Base-by-base conservation (phyloP, 2,329 filamentous ascomycete species). In the Diaporthe sp. region DNA sequence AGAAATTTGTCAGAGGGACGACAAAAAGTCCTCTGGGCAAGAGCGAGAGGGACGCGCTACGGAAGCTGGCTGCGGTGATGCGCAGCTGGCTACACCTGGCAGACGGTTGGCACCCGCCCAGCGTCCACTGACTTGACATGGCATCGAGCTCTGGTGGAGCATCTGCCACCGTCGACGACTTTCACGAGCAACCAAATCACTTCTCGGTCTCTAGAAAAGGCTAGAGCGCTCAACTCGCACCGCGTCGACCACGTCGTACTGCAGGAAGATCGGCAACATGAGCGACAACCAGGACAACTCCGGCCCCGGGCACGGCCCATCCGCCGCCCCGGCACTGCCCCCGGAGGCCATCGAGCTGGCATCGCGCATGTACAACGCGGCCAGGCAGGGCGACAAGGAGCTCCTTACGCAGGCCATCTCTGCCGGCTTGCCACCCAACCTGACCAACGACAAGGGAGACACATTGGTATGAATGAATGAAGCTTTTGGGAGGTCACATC, bases 391-490 rank as follows among this genome's bases (percentile, higher is more conserved):
- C 73, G 85, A 92, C 67, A 85, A 89, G 3, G 81, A 88, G 7
- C 82, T 90, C 17, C 89, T 95, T n/a, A 81, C 87, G 57, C 89
- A 92, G 82, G 93, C 93, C 65, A 82, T 95, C 51, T 86, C 88
- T 1, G 91, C 90, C 2, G 93, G 93, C 1, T 85, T 95, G 37
- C 93, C 93, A 0, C 86, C 89, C 1, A 94, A 94, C 79, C 86
- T 95, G 82, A 94, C 92, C 31, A 94, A 95, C 79, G 89, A 93
- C 68, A 92, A 93, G 77, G 93, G 93, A 67, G 93, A 95, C 81
- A 94, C 90, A n/a, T 83, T 95, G 76, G 89, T 91, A 86, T 58
- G 86, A 39, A 39, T 4, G 22, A 9, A 25, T 22, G 8, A 68
- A 37, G 44, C 62, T 51, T 49, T 25, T 7, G 28, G 5, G 46